Conservation (phyloP, 257 asterid species). For the Anisodus tanguticus region DNA sequence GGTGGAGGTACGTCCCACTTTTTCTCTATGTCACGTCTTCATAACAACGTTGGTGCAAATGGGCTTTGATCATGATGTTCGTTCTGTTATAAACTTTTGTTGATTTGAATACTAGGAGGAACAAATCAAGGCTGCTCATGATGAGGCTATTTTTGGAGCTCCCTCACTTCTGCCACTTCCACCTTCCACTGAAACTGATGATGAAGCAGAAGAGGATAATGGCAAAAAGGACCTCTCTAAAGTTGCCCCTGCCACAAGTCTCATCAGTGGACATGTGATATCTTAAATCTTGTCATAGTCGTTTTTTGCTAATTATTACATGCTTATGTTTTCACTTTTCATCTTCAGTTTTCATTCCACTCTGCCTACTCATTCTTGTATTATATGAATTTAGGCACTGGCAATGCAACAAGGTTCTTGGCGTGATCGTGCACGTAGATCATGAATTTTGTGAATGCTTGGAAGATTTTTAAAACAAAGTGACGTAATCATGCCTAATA, state of each 20-base stretch:
- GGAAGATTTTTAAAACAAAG: neutral
- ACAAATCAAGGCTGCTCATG: conserved; percentile 72
- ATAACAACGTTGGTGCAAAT: conserved; percentile 11
- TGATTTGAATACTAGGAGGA: conserved; percentile 63
- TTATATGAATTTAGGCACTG: conserved; percentile 49
- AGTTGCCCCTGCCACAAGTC: conserved; percentile 45
- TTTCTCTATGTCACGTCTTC: conserved; percentile 16
- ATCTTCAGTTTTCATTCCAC: neutral
- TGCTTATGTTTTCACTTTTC: conserved; percentile 2
- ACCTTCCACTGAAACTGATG: conserved; percentile 43
- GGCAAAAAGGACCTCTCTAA: conserved; percentile 36
- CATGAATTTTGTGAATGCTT: conserved; percentile 34
- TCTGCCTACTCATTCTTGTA: conserved; percentile 11
- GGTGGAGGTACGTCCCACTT: conserved; percentile 55
- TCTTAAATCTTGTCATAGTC: conserved; percentile 22
- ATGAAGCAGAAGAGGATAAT: conserved; percentile 42
- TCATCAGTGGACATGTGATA: conserved; percentile 75
- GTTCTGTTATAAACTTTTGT: neutral
- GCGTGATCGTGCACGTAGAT: conserved; percentile 73
- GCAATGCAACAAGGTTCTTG: conserved; percentile 71
- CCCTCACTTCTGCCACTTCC: conserved; percentile 53
- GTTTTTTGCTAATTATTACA: neutral
- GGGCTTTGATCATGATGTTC: neutral
- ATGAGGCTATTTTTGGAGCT: conserved; percentile 86
- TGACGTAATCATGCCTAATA: neutral